Base-by-base conservation (phyloP, 2,329 filamentous ascomycete species). In the Venturiaceae sp. region DNA sequence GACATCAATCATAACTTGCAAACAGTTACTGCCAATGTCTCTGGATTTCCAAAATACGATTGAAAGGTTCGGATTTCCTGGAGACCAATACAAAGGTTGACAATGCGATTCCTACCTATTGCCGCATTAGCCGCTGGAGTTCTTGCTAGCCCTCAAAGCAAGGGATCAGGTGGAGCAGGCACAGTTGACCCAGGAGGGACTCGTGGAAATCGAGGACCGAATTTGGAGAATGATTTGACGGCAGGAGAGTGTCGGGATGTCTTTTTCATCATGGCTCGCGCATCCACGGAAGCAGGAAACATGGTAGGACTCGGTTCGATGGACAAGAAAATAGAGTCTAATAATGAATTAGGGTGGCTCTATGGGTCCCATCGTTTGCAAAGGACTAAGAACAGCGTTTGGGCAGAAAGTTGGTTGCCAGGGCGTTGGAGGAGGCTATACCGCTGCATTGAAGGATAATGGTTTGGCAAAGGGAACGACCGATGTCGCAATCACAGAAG, bases 191-290 rank as follows among this genome's bases (percentile, higher is more conserved):
- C 33, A 23, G 53, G 53, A 39, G 53, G 33, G 4, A 55, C n/a
- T n/a, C 33, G 5, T 7, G 33, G 33, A 19, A 41, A 28, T 14
- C n/a, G 33, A 5, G 53, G 53, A 37, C n/a, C n/a, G 19, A 23
- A 36, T 8, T 13, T 26, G 16, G 55, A 69, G 7, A 72, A 72
- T 9, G 74, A 76, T 37, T 73, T 75, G 59, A 71, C 69, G 7
- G 59, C 64, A 30, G 70, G 71, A 9, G 66, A 68, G 7, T 78
- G 76, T 66, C 69, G 67, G 62, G 67, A 70, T 32, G 66, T 77
- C 23, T 73, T 77, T 28, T 75, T 80, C 54, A 74, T 79, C 52
- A 80, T 75, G 61, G 76, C 77, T 9, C 73, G 77, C 50, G 77
- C 75, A 26, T 78, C 76, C 13, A 75, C 72, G 14, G 77, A 80